Base-by-base conservation (phyloP, 805 yeast genomes). In the Hanseniaspora lindneri region DNA sequence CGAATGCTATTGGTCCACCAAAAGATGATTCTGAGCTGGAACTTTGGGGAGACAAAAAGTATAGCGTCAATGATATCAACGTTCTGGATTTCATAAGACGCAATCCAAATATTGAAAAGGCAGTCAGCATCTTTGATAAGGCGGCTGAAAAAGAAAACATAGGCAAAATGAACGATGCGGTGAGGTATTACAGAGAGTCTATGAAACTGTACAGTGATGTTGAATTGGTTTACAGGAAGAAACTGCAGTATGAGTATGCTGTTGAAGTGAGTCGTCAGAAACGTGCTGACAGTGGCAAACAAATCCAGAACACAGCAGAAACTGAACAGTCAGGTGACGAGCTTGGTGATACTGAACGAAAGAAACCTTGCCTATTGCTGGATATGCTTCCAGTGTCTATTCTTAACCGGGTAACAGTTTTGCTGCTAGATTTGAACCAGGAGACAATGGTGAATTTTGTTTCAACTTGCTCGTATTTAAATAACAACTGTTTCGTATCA, bases 111-210 rank as follows among this genome's bases (percentile, higher is more conserved):
- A n/a, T 28, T 2, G 19, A 19, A 13, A 23, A 42, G 41, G 94
- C 95, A 2, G 64, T 85, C 36, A 69, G 68, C 44, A 64, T 75
- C 20, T 86, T 83, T 66, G 86, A 81, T 55, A 62, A 69, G 44
- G 96, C 86, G 2, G 75, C 79, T 0, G 75, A 72, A 41, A 79
- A 79, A 57, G 96, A 87, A 62, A 66, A 73, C 29, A 73, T 69
- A 43, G 95, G 95, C 0, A 68, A 76, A 52, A 71, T 86, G 76
- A 72, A 83, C n/a, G 95, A 86, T 57, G 95, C 95, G 1, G 77
- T 84, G 24, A 74, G 68, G 42, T 72, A 66, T 54, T 87, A 87
- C 62, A 68, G 94, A 53, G 70, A 72, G 53, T 95, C 96, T 2
- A 73, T 79, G 60, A 77, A 73, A 47, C 34, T 64, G 4, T 59